These are phyloP conservation scores for Pseudopyricularia cyperi DNA, from an alignment of 2,329 filamentous ascomycete species.

Conservation along the genomic window DNA sequence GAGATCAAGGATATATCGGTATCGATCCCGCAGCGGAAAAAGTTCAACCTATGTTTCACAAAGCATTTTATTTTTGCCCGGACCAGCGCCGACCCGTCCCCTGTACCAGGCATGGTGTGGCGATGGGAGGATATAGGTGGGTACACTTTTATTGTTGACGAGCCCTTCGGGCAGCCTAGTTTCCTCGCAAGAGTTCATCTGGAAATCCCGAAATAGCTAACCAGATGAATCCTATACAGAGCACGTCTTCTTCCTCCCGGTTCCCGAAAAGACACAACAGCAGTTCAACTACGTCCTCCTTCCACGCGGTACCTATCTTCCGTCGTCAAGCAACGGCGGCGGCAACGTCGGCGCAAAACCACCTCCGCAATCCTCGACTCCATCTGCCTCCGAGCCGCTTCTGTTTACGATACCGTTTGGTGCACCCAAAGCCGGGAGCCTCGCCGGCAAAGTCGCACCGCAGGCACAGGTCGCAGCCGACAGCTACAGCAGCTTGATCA, in stretches of 20 bases:
- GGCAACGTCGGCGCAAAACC: conserved; percentile 5
- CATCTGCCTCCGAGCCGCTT: conserved; percentile 35
- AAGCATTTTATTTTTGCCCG: conserved; percentile 44
- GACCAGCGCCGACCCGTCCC: conserved; percentile 24
- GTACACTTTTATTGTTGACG: conserved; percentile 6
- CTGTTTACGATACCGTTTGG: conserved; percentile 50
- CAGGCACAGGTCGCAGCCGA: conserved; percentile 42
- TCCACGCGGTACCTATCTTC: conserved; percentile 39
- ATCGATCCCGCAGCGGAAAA: conserved; percentile 55
- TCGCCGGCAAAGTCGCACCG: conserved; percentile 35
- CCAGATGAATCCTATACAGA: conserved; percentile 23
- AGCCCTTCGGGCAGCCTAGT: background rate
- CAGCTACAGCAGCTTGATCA: conserved; percentile 42
- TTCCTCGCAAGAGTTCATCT: background rate
- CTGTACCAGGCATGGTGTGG: conserved; percentile 40
- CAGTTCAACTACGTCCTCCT: conserved; percentile 56
- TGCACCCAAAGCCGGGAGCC: conserved; percentile 45
- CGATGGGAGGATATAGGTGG: conserved; percentile 50
- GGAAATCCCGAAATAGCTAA: background rate
- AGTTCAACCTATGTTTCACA: conserved; percentile 52
- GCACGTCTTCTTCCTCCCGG: conserved; percentile 49
- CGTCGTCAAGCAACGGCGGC: conserved; percentile 19
- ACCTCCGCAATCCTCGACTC: background rate
- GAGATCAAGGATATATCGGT: conserved; percentile 55
- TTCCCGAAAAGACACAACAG: conserved; percentile 51